Evolutionary conservation across 306 rosid species (phyloP).

Genomic region (Trifolium fragiferum): DNA sequence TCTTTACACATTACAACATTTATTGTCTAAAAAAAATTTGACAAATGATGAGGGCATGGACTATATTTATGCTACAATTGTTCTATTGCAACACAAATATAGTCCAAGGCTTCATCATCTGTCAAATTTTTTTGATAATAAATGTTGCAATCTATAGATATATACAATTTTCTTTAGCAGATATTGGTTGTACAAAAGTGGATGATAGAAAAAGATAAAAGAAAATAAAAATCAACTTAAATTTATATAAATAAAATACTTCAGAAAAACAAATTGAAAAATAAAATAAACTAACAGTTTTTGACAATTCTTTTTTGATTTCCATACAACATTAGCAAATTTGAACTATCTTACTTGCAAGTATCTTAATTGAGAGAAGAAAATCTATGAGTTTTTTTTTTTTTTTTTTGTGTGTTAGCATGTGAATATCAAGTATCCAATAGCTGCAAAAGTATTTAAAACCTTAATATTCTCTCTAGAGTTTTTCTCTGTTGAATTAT

Average conservation of each 20-base stretch:
- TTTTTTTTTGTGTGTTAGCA: no score
- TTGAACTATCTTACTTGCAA: neutral
- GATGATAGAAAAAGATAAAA: neutral
- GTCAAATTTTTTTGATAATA: no score
- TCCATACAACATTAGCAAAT: neutral
- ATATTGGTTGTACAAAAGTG: neutral
- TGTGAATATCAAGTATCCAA: no score
- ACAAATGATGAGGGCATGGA: constrained; percentile 77
- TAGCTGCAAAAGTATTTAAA: no score
- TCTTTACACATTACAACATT: neutral
- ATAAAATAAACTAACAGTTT: neutral
- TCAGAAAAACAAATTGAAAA: neutral
- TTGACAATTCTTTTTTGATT: neutral
- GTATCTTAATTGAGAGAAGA: neutral
- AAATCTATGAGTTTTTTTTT: neutral
- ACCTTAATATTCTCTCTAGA: no score
- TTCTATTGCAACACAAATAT: no score
- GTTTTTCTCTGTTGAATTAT: no score
- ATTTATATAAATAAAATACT: neutral
- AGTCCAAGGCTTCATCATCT: no score
- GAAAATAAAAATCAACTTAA: neutral
- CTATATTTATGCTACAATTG: constrained; percentile 63
- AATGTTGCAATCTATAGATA: neutral
- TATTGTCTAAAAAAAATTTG: constrained; percentile 37
- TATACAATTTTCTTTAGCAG: neutral